Base-by-base conservation (phyloP, 768 basidiomycete species). In the Coprinopsis sp. region DNA sequence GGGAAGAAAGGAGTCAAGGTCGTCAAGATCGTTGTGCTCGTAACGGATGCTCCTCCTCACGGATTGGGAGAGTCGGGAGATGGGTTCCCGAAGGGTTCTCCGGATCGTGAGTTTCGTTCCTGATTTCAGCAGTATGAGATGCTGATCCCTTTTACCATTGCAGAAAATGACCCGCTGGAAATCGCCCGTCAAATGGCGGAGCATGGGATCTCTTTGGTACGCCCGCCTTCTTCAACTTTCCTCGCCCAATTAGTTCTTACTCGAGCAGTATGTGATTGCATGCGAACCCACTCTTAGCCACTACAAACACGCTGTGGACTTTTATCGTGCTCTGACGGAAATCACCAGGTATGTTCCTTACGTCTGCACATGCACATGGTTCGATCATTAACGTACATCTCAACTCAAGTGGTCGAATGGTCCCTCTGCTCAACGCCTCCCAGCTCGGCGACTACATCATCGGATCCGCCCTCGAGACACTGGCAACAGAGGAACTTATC, bases 21-120 rank as follows among this genome's bases (percentile, higher is more conserved):
- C 3, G 65, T 70, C 4, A 80, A 78, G 64, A 74, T 81, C 63
- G 68, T 70, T 14, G 70, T 82, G 2, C 62, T 79, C 14, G 73
- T 81, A 37, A 76, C 79, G 11, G 80, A 81, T 59, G 71, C 79
- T 1, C 78, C 79, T 28, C 77, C 78, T 1, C 79, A 81, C 62
- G 80, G 78, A 8, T 68, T 81, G 36, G 77, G 76, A 18, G 77
- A 79, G 54, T 58, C 59, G 22, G 75, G 74, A 12, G 79, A 81
- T 61, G 73, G 71, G 49, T 62, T 62, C 45, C 19, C 29, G 4
- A 44, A 46, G 4, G 36, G 59, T 25, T 61, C 59, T 28, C 63
- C 60, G 28, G 63, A 64, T 47, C 59, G 63, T 64, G 44, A 47
- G 59, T n/a, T 58, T 10, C 13, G 3, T n/a, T 16, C 13, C 16